Percentiles rank a stretch among this genome's conserved stretches.
Conservation (phyloP, 805 yeast species). For the Metschnikowia colocasiae region DNA sequence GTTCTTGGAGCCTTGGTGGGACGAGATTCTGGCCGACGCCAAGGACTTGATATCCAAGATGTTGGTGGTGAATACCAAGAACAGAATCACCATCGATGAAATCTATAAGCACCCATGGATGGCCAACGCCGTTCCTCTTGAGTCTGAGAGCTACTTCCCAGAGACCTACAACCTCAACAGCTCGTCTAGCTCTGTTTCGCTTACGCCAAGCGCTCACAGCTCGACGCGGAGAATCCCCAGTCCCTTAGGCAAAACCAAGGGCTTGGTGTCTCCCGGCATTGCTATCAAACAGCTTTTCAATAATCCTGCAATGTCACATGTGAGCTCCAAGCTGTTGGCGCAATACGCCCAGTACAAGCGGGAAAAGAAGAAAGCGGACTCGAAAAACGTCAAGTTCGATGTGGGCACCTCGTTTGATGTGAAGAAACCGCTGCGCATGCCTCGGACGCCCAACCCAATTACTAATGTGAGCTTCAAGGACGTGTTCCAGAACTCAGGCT, state of each 20-base stretch:
- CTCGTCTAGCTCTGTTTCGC: background rate
- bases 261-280: constrained; percentile 14
- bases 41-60: constrained; percentile 64
- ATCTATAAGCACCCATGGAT: constrained; percentile 79
- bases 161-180: constrained; percentile 4
- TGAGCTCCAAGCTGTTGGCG: constrained; percentile 17
- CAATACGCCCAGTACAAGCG: constrained; percentile 11
- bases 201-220: constrained; percentile 5
- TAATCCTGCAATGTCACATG: constrained; percentile 39
- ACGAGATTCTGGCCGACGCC: constrained; percentile 67
- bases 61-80: constrained; percentile 66
- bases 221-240: constrained; percentile 8
- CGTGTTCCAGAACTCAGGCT: constrained; percentile 21
- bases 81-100: constrained; percentile 68
- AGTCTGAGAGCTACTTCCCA: constrained; percentile 17
- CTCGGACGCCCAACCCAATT: constrained; percentile 42
- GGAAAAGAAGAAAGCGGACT: constrained; percentile 12
- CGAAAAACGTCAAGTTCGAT: constrained; percentile 22
- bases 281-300: constrained; percentile 43
- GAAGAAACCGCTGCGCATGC: constrained; percentile 22
- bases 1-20: constrained; percentile 86
- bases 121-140: constrained; percentile 13
- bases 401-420: constrained; percentile 7
- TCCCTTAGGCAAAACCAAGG: constrained; percentile 12
- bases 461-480: constrained; percentile 29